Percentiles rank a stretch among this genome's conserved stretches.
phyloP scores from a whole-genome alignment of 805 yeast genomes.

The Allodekkera sacchari region DNA sequence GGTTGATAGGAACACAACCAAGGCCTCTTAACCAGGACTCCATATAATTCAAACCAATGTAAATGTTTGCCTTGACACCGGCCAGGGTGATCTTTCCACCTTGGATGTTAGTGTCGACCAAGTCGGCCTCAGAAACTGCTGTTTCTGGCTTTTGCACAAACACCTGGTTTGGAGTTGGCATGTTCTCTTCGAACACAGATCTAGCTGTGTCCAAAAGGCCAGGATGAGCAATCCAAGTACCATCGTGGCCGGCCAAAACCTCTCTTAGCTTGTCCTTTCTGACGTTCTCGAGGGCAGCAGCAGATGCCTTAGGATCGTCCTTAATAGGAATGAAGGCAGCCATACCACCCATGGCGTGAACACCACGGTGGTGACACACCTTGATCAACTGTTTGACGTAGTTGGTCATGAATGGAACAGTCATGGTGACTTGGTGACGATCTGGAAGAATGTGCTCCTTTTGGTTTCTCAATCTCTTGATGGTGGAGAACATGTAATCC shows the following conservation, averaged over 20 bases:
- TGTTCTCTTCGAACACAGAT: constrained; percentile 61
- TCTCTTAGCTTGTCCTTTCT: constrained; percentile 70
- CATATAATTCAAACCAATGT: constrained; percentile 71
- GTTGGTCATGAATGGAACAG: constrained; percentile 72
- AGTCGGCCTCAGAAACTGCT: constrained; percentile 43
- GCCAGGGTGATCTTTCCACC: constrained; percentile 57
- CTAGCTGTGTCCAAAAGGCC: constrained; percentile 69
- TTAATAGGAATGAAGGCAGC: constrained; percentile 83
- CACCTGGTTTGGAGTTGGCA: constrained; percentile 81
- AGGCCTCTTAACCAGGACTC: constrained; percentile 81
- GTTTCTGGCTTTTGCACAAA: constrained; percentile 33
- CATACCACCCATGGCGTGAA: constrained; percentile 88
- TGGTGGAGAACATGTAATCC: constrained; percentile 80
- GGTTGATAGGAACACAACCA: constrained; percentile 82
- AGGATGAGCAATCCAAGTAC: constrained; percentile 88
- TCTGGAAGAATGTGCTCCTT: constrained; percentile 66
- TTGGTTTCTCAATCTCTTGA: constrained; percentile 65
- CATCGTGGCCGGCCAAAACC: constrained; percentile 74
- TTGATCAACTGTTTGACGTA: constrained; percentile 67
- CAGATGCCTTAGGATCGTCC: constrained; percentile 54
- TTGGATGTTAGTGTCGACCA: constrained; percentile 56
- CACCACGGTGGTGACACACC: constrained; percentile 70
- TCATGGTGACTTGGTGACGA: constrained; percentile 72
- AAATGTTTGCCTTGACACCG: constrained; percentile 65
- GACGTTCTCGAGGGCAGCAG: constrained; percentile 63